Percentiles rank a stretch among this genome's conserved stretches.
Conservation (phyloP, 2,329 filamentous ascomycete genomes). For the Ophiosphaerella korrae region DNA sequence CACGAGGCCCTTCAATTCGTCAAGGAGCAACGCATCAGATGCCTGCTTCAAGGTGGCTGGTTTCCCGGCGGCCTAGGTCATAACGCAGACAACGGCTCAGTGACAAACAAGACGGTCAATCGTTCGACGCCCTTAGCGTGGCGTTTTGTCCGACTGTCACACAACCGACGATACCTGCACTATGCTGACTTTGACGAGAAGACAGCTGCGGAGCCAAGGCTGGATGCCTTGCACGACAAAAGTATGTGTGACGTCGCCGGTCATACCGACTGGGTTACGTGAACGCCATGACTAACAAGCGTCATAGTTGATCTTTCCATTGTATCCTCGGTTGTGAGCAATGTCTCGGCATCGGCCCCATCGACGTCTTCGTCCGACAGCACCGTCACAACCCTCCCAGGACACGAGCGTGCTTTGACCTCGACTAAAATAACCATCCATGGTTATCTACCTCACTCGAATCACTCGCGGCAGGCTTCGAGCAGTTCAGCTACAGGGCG, state of each 20-base stretch:
- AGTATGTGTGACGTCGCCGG: conserved; percentile 50
- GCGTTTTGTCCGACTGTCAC: conserved; percentile 86
- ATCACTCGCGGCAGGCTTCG: conserved; percentile 34
- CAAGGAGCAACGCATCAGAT: conserved; percentile 93
- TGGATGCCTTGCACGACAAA: conserved; percentile 78
- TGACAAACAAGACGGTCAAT: conserved; percentile 49
- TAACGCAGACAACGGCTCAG: conserved; percentile 54
- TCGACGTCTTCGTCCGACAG: conserved; percentile 56
- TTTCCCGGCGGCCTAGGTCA: conserved; percentile 66
- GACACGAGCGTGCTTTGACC: conserved; percentile 39
- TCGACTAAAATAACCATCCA: conserved; percentile 92
- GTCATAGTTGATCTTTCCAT: conserved; percentile 74
- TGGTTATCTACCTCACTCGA: conserved; percentile 62
- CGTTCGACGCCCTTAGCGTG: conserved; percentile 62
- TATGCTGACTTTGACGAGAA: conserved; percentile 81
- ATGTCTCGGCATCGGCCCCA: conserved; percentile 71
- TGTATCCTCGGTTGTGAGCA: conserved; percentile 92
- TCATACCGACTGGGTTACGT: conserved; percentile 16
- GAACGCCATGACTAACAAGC: conserved; percentile 35
- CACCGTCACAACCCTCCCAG: conserved; percentile 50
- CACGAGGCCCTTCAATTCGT: conserved; percentile 94
- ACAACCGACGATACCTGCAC: conserved; percentile 88
- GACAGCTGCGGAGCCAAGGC: conserved; percentile 66
- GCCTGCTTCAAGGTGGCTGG: conserved; percentile 87
- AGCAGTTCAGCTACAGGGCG: conserved; percentile 38